Base-by-base conservation (phyloP, 1,139 yeast species). In the Taphrina populina region DNA sequence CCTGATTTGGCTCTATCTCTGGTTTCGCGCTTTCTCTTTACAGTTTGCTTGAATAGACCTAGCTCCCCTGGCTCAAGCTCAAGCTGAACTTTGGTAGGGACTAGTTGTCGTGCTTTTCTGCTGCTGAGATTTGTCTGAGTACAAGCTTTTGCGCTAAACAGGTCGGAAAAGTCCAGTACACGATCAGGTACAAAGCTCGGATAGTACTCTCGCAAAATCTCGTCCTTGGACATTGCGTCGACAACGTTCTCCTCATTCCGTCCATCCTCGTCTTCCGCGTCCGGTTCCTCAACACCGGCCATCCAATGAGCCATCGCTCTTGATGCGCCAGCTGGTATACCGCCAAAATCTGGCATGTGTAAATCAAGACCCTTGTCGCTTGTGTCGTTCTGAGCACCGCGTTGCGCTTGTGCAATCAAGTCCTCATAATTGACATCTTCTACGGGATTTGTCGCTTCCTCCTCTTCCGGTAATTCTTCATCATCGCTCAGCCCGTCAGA, bases 141-240 rank as follows among this genome's bases (percentile, higher is more conserved):
- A 27, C 73, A 69, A 0, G 90, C 85, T 21, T 76, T 74, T 1
- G 88, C 81, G 3, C 84, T 80, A 64, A 84, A 84, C 47, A 85
- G 71, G 4, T 79, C 69, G 66, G 84, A 87, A 76, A 84, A 81
- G 63, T 81, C 79, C 64, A 84, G 73, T 1, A 83, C 77, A 45
- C 76, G 74, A 35, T 79, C 75, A 13, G 72, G 73, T 49, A 75
- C 73, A 66, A 83, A 87, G 1, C 78, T 74, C 0, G 95, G 95
- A 64, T 77, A 86, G 64, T 79, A 80, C 34, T 62, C 61, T 36
- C 62, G 57, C 29, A 73, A 57, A 60, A 63, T 46, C 59, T 65
- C 58, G 65, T 67, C 61, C 62, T 70, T 60, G 30, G 65, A 55
- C 34, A 55, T 51, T 47, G 70, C 74, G 26, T 66, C 66, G 29